Conservation (phyloP, 1,284 basidiomycete genomes). For the Stygiomarasmius scandens region DNA sequence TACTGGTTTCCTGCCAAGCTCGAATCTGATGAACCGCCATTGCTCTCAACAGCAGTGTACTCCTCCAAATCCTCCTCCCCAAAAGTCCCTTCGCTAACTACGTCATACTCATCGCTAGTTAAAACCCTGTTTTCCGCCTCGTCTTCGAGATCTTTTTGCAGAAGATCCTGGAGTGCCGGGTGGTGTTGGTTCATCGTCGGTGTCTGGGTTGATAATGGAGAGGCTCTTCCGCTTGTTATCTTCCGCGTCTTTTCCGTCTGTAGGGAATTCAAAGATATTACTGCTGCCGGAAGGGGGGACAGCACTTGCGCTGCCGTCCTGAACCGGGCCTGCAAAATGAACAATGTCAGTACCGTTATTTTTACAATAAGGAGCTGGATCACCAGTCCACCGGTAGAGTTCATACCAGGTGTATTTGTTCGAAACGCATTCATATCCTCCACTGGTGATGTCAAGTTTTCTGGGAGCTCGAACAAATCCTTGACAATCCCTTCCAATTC, state of each 20-base stretch:
- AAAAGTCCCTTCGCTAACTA: neutral
- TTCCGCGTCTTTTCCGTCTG: neutral
- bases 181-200: neutral
- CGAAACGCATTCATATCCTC: slow-evolving; percentile 14
- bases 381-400: slow-evolving; percentile 36
- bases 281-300: neutral
- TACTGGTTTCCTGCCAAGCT: neutral
- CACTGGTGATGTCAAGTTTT: slow-evolving; percentile 18
- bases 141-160: neutral
- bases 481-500: slow-evolving; percentile 41
- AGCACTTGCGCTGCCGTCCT: neutral
- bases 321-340: neutral
- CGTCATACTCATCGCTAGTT: slow-evolving; percentile 4
- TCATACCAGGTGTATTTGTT: slow-evolving; percentile 6
- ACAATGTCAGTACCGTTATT: neutral
- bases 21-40: neutral
- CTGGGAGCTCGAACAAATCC: slow-evolving; percentile 40
- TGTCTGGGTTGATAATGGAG: slow-evolving; percentile 1
- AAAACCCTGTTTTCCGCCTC: neutral
- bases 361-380: slow-evolving; percentile 16
- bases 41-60: neutral
- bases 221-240: neutral
- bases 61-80: neutral
- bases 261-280: neutral
- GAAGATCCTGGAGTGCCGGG: slow-evolving; percentile 3